Percentiles rank a stretch among this genome's conserved stretches.
These are phyloP conservation scores for Saccharomycopsis hybrid DNA, from an alignment of 1,139 yeast species.

Conservation along the genomic window DNA sequence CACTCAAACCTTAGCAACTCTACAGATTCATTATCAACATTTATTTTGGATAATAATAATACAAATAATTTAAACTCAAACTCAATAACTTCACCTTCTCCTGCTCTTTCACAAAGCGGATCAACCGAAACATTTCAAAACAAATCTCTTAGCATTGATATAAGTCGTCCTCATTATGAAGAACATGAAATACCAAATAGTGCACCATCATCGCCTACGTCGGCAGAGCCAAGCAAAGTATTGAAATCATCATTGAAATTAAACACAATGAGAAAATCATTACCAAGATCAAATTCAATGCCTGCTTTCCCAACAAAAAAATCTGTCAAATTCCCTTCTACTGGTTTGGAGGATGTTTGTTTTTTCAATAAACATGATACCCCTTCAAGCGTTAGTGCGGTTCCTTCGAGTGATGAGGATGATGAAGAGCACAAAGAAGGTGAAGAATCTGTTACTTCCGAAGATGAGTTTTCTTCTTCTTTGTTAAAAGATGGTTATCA, in stretches of 20 bases:
- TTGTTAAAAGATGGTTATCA: neutral
- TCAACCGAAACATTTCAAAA: neutral
- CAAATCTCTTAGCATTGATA: neutral
- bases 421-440: constrained; percentile 11
- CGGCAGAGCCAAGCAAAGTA: neutral
- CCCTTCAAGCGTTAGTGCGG: constrained; percentile 18
- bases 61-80: neutral
- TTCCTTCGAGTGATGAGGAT: constrained; percentile 18
- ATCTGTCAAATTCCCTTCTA: constrained; percentile 18
- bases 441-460: neutral
- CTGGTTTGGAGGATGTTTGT: constrained; percentile 19
- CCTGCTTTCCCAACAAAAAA: constrained; percentile 15
- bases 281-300: constrained; percentile 18
- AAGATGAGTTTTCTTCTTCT: neutral
- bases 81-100: constrained; percentile 1
- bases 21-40: constrained; percentile 17
- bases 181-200: neutral
- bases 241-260: constrained; percentile 15
- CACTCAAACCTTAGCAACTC: constrained; percentile 4
- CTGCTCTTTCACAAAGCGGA: neutral
- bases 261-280: neutral
- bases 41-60: constrained; percentile 5
- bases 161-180: neutral
- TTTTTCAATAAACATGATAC: constrained; percentile 20
- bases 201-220: neutral